A percentile compares a stretch with the other conserved stretches of the same genome.
Conservation (phyloP, 768 basidiomycete species). For the Termitomyces titanicus region DNA sequence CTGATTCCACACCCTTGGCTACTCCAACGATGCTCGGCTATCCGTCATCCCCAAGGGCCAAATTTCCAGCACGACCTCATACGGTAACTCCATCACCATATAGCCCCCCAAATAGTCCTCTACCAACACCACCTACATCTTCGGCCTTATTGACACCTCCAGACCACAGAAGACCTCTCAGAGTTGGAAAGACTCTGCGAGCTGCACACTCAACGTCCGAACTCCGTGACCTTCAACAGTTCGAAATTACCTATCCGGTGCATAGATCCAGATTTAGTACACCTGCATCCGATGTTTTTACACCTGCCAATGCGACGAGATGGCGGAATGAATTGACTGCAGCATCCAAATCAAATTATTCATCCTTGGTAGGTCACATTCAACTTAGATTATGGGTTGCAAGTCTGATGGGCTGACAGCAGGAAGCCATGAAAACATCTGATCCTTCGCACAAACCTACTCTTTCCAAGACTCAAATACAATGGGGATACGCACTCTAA, state of each 20-base stretch:
- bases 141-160: conserved; percentile 9
- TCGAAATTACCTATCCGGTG: neutral
- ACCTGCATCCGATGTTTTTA: conserved; percentile 5
- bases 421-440: conserved; percentile 6
- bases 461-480: conserved; percentile 22
- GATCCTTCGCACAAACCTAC: neutral
- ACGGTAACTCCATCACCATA: conserved; percentile 27
- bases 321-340: neutral
- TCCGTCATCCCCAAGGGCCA: conserved; percentile 10
- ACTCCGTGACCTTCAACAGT: conserved; percentile 8
- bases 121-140: conserved; percentile 29
- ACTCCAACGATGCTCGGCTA: conserved; percentile 37
- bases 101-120: conserved; percentile 34
- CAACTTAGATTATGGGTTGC: neutral
- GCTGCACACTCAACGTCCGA: conserved; percentile 19
- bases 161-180: neutral
- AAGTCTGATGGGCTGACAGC: neutral
- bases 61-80: conserved; percentile 18
- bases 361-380: conserved; percentile 2
- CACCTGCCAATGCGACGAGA: neutral
- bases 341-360: neutral
- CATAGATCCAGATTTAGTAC: conserved; percentile 24
- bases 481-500: conserved; percentile 45
- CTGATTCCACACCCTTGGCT: conserved; percentile 38
- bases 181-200: conserved; percentile 13